Evolutionary conservation across 31 red algal species (phyloP).

Genomic region (Odonthalia washingtoniensis): DNA sequence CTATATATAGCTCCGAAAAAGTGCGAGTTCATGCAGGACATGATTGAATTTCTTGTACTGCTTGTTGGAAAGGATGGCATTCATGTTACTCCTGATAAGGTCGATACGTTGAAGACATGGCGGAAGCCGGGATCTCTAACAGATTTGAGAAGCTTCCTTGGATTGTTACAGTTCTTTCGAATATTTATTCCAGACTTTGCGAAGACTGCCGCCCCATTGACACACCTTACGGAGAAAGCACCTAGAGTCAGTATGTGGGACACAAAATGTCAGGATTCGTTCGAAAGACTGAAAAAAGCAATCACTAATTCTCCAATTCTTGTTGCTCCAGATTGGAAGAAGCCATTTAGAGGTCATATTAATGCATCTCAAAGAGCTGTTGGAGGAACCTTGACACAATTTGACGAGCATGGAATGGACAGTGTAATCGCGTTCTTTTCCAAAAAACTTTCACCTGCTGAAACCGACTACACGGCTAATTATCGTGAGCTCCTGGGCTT

Average conservation of each 20-base stretch:
- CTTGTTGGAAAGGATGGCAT: not conserved
- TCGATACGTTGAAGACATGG: conserved; percentile 26
- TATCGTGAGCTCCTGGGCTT: conserved; percentile 2
- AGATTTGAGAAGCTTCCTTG: no score
- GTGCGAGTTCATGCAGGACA: conserved; percentile 5
- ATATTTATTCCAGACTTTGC: conserved; percentile 26
- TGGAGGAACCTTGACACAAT: conserved; percentile 21
- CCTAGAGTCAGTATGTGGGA: not conserved
- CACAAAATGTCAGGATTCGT: not conserved
- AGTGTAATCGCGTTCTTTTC: conserved; percentile 18
- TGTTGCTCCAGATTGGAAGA: conserved; percentile 16
- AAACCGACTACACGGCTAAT: conserved; percentile 30
- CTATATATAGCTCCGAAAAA: conserved; percentile 29
- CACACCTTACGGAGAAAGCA: conserved; percentile 27
- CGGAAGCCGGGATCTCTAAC: no score
- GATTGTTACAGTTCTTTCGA: no score
- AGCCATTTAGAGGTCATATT: conserved; percentile 24
- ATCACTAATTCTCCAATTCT: not conserved
- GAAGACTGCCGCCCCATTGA: conserved; percentile 20
- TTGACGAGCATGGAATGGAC: conserved; percentile 15
- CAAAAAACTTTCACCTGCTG: conserved; percentile 1
- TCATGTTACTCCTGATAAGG: not conserved
- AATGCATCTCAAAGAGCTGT: no score
- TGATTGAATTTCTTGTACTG: conserved; percentile 24
- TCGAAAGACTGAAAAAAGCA: not conserved